A percentile compares a stretch with the other conserved stretches of the same genome.
Evolutionary conservation across 305 asterid species (phyloP).

Genomic region (Fraxinus dipetala): DNA sequence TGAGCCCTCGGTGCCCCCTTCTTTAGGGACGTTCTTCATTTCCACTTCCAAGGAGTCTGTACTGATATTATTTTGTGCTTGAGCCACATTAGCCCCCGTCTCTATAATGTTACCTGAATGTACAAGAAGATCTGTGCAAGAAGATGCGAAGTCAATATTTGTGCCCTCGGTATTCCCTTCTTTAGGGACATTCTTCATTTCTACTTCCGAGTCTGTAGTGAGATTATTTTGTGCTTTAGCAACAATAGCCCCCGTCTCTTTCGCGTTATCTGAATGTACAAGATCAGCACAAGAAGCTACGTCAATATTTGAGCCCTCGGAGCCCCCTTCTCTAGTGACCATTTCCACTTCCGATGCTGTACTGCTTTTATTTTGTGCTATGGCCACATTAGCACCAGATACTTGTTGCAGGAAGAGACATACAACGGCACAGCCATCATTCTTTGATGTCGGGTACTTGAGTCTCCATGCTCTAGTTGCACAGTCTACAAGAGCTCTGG

Average conservation of each 20-base stretch:
- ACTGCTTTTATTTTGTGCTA: background rate
- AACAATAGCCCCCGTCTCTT: background rate
- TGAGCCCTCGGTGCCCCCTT: background rate
- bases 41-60: background rate
- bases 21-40: background rate
- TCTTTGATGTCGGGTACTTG: constrained; percentile 26
- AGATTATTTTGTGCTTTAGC: background rate
- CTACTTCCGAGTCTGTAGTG: background rate
- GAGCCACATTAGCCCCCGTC: background rate
- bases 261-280: background rate
- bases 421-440: constrained; percentile 17
- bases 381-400: background rate
- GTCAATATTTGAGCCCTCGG: background rate
- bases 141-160: background rate
- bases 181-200: background rate
- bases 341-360: background rate
- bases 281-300: background rate
- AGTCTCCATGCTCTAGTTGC: constrained; percentile 23
- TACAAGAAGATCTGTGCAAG: background rate
- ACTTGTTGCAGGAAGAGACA: constrained; percentile 3
- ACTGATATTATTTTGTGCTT: background rate
- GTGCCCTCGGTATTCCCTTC: background rate
- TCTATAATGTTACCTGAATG: background rate
- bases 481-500: constrained; percentile 22
- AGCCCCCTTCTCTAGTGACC: background rate